phyloP scores from a whole-genome alignment of 768 basidiomycete genomes.

The Pleurotus djamor region DNA sequence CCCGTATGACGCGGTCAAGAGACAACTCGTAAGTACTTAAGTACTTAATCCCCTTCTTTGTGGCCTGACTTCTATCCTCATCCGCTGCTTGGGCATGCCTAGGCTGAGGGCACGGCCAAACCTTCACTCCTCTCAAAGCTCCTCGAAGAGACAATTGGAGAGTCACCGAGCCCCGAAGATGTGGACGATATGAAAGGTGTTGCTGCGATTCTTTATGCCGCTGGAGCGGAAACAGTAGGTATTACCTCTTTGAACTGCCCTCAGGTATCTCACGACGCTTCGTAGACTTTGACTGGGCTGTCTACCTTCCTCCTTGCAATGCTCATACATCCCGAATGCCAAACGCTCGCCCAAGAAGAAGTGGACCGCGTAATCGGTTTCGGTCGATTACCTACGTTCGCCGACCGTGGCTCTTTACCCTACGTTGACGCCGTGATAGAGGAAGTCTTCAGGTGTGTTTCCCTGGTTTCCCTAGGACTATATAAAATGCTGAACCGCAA shows the following conservation, averaged over 20 bases:
- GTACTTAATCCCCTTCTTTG: no score
- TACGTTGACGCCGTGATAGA: constrained; percentile 15
- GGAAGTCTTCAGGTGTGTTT: constrained; percentile 16
- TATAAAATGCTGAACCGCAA: not conserved
- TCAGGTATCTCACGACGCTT: not conserved
- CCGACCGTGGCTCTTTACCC: constrained; percentile 10
- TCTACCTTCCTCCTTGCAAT: not conserved
- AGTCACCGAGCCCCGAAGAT: constrained; percentile 5
- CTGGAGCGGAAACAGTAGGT: constrained; percentile 37
- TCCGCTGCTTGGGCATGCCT: not conserved
- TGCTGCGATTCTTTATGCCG: constrained; percentile 19
- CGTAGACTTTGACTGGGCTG: not conserved
- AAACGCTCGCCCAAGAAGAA: constrained; percentile 14
- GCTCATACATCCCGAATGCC: not conserved
- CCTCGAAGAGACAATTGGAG: constrained; percentile 16
- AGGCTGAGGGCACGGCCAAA: constrained; percentile 19
- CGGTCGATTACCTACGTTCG: constrained; percentile 13
- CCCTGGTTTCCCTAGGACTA: not conserved
- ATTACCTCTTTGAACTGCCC: not conserved
- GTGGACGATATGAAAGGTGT: constrained; percentile 16
- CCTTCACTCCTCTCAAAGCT: constrained; percentile 19
- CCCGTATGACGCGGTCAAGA: constrained; percentile 24
- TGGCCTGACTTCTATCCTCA: not conserved
- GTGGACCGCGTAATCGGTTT: constrained; percentile 11
- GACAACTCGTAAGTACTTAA: constrained; percentile 19